Conservation (phyloP, 2,329 filamentous ascomycete genomes). For the Teratosphaeria zuluensis region DNA sequence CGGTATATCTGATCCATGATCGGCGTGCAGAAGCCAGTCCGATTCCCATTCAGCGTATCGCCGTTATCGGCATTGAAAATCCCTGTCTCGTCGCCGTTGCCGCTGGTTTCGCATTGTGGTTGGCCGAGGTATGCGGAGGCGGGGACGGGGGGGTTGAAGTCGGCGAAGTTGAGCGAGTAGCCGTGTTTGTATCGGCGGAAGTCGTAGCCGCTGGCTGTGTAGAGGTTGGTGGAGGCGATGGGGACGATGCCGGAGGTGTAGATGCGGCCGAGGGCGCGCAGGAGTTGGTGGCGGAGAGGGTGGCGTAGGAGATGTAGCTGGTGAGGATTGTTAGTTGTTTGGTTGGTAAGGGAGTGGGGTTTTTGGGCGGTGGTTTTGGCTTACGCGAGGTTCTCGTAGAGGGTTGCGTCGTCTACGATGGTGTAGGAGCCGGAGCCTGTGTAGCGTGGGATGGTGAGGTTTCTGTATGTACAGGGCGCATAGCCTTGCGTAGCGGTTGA, state of each 20-base stretch:
- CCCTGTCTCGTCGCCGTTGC: conserved; percentile 8
- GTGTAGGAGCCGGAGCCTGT: not conserved
- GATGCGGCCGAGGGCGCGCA: conserved; percentile 14
- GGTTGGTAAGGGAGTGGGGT: not conserved
- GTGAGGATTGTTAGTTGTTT: not conserved
- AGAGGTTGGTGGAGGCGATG: conserved; percentile 20
- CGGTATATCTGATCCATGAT: not conserved
- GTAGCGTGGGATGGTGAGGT: conserved; percentile 12
- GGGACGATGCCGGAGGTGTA: conserved; percentile 16
- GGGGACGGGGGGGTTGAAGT: conserved; percentile 21
- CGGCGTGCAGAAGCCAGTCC: not conserved
- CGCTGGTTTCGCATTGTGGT: conserved; percentile 9
- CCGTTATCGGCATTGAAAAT: conserved; percentile 27
- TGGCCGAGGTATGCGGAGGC: conserved; percentile 22
- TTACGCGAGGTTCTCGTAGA: not conserved
- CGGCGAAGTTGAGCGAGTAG: conserved; percentile 20
- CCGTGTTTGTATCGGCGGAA: conserved; percentile 12
- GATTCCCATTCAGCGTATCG: not conserved
- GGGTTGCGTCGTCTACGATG: conserved; percentile 13
- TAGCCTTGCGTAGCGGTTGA: conserved; percentile 12
- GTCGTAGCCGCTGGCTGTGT: conserved; percentile 16
- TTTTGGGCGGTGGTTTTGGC: not conserved
- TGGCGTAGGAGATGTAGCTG: conserved; percentile 20
- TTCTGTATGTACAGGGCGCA: not conserved
- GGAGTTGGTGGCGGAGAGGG: conserved; percentile 18